Conservation (phyloP, 192 early-diverging fungal species). For the Rhizoclosmatium sp. region DNA sequence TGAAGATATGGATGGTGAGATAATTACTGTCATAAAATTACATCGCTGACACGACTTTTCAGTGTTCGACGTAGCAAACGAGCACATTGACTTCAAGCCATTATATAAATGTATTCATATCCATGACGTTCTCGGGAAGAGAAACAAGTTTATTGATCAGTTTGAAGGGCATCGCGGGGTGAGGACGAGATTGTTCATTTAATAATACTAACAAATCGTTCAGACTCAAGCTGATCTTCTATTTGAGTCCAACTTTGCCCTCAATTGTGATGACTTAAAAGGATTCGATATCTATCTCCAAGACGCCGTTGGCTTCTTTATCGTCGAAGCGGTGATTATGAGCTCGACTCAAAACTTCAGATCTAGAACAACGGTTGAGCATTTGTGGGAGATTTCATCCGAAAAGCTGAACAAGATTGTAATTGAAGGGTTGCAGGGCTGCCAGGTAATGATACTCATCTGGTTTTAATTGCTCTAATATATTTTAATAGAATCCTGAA, state of each 20-base stretch:
- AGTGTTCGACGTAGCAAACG: conserved; percentile 64
- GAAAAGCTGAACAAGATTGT: conserved; percentile 82
- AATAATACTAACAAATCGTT: background rate
- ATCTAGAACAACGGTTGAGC: conserved; percentile 83
- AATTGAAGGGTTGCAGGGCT: conserved; percentile 79
- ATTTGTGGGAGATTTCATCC: conserved; percentile 87
- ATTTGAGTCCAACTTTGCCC: conserved; percentile 74
- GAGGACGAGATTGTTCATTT: conserved; percentile 4
- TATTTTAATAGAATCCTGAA: conserved; percentile 64
- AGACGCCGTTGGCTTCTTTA: conserved; percentile 96
- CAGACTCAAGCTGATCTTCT: conserved; percentile 88
- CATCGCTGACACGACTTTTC: background rate
- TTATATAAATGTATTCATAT: conserved; percentile 97
- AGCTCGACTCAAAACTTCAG: conserved; percentile 91
- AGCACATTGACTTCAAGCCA: conserved; percentile 91
- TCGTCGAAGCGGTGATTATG: conserved; percentile 89
- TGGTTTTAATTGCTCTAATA: too few species aligned
- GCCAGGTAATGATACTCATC: conserved; percentile 42
- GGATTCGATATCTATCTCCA: conserved; percentile 79
- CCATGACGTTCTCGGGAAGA: conserved; percentile 90
- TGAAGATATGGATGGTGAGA: conserved; percentile 24
- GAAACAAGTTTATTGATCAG: conserved; percentile 81
- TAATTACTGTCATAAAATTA: background rate
- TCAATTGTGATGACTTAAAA: conserved; percentile 71
- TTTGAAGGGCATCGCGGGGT: conserved; percentile 92